A percentile compares a stretch with the other conserved stretches of the same genome.
phyloP scores from a whole-genome alignment of 306 rosid genomes.

The Vigna reflexopilosa region DNA sequence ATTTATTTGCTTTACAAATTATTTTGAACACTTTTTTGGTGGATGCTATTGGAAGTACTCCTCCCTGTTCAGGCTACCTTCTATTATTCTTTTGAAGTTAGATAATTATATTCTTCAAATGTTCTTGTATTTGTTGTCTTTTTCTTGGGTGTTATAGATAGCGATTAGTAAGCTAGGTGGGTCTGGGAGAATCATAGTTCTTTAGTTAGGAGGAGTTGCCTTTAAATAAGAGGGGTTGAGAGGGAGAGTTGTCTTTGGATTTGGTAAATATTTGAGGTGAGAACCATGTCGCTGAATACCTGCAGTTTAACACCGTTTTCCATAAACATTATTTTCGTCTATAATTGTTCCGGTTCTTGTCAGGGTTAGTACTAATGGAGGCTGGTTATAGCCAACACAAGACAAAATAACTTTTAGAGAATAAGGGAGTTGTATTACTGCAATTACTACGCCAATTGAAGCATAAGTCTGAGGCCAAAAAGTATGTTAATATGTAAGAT shows the following conservation, averaged over 20 bases:
- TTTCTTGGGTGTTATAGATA: neutral
- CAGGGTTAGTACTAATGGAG: neutral
- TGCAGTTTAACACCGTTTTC: neutral
- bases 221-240: neutral
- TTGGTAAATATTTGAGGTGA: neutral
- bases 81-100: neutral
- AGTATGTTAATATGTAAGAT: conserved; percentile 2
- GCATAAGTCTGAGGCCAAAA: conserved; percentile 2
- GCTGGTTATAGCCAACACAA: conserved; percentile 1
- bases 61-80: conserved; percentile 20
- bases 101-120: neutral
- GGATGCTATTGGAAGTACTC: neutral
- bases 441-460: neutral
- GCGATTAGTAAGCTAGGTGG: neutral
- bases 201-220: neutral
- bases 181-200: neutral
- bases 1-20: neutral
- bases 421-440: neutral
- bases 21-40: neutral
- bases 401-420: neutral
- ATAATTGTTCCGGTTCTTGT: neutral
- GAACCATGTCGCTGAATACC: neutral
- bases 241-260: neutral
- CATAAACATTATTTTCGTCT: neutral
- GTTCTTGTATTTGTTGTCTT: neutral